Conservation (phyloP, 202 grass and related monocot genomes). For the Schoenoplectus triqueter region DNA sequence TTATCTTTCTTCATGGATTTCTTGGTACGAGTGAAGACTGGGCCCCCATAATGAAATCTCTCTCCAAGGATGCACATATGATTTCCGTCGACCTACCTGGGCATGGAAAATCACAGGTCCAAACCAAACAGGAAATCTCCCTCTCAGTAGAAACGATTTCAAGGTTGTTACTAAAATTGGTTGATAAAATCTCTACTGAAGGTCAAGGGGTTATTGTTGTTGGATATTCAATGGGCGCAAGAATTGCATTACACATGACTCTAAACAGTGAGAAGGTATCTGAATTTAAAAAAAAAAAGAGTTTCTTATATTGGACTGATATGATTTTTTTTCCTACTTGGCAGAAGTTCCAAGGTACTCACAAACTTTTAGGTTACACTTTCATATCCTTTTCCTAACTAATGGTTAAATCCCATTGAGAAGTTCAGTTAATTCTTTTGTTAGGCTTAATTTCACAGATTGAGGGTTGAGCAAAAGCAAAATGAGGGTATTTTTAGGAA, state of each 20-base stretch:
- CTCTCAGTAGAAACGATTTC: constrained; percentile 65
- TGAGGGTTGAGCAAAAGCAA: constrained; percentile 2
- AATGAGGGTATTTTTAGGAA: background rate
- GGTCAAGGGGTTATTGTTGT: constrained; percentile 58
- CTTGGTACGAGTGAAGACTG: constrained; percentile 90
- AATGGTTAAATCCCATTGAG: background rate
- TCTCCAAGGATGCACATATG: constrained; percentile 54
- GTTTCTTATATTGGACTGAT: background rate
- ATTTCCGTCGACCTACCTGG: constrained; percentile 93
- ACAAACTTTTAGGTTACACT: background rate
- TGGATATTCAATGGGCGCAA: constrained; percentile 96
- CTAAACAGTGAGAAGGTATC: constrained; percentile 73
- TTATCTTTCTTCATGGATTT: constrained; percentile 98
- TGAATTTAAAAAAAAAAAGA: background rate
- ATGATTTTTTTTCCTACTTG: background rate
- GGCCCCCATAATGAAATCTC: constrained; percentile 74
- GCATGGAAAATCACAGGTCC: constrained; percentile 65
- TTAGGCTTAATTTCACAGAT: constrained; percentile 21
- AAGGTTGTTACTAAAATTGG: constrained; percentile 65
- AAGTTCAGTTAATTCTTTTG: background rate
- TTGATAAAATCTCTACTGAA: constrained; percentile 65
- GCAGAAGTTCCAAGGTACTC: background rate
- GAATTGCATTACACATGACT: constrained; percentile 90
- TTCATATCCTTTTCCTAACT: background rate
- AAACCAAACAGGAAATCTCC: constrained; percentile 41